Base-by-base conservation (phyloP, 768 basidiomycete species). In the Chlorophyllum brunneum region DNA sequence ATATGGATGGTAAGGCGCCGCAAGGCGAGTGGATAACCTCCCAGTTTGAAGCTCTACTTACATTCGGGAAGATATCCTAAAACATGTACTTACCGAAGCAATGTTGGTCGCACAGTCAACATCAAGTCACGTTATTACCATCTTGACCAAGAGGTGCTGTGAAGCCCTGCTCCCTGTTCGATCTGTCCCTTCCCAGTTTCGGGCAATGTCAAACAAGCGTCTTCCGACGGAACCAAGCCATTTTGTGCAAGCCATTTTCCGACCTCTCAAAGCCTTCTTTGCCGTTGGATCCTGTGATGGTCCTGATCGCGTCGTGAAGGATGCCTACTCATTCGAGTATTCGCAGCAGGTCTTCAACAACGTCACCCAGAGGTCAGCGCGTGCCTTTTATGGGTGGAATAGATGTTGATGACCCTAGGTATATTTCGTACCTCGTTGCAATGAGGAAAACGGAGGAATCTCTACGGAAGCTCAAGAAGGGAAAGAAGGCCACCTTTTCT, bases 401-500 rank as follows among this genome's bases (percentile, higher is more conserved):
- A 0, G 11, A 4, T 4, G 2, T 26, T 51, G 6, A 43, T 26
- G 10, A 4, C 23, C 31, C 24, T 51, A 92, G 92, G 61, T 97
- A 95, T 65, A 82, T 86, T 10, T 77, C 79, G 51, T 87, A 91
- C 62, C 74, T 98, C 20, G 75, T 83, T 8, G 80, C 82, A 0
- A 92, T 95, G 80, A 89, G 85, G 66, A 95, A 95, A 73, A 92
- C 92, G 6, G 93, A 98, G 57, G 93, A 94, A 63, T 87, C 91
- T 9, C 71, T 98, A 22, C 77, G 86, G 33, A 80, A 89, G 31
- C 76, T 95, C 59, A 93, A 94, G 63, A 95, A 90, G 65, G 87
- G 88, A 38, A 92, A 90, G 61, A 91, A 86, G 58, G 57, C 74
- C 0, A 74, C 83, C 0, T 88, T 92, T 65, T 90, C 91, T 3